phyloP scores from a whole-genome alignment of 2,329 filamentous ascomycete genomes.

The Knufia petricola region DNA sequence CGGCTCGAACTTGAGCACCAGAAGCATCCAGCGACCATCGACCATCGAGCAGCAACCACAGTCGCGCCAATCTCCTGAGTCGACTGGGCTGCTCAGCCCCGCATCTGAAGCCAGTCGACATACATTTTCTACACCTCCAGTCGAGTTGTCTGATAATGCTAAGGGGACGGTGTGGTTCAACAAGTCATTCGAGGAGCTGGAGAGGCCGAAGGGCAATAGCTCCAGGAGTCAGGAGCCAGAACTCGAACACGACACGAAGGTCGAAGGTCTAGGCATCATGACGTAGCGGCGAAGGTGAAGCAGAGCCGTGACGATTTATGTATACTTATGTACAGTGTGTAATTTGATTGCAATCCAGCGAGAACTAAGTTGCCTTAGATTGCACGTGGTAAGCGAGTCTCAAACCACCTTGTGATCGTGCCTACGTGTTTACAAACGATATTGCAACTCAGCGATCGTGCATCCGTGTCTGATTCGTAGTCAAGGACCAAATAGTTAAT shows the following conservation, averaged over 20 bases:
- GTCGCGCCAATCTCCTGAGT: neutral
- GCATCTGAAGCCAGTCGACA: neutral
- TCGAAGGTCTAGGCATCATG: neutral
- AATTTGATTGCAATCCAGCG: neutral
- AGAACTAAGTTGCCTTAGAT: too few relatives aligned
- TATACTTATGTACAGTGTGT: neutral
- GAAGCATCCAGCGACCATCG: neutral
- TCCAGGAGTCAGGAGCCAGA: neutral
- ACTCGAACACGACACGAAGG: neutral
- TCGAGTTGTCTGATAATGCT: neutral
- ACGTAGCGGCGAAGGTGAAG: neutral
- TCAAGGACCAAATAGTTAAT: too few relatives aligned
- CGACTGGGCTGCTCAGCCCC: neutral
- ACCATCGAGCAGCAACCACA: neutral
- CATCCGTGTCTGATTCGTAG: too few relatives aligned
- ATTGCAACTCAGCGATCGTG: too few relatives aligned
- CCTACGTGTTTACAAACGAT: too few relatives aligned
- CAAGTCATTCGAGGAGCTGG: constrained; percentile 1
- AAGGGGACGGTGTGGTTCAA: constrained; percentile 7
- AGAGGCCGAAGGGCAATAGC: neutral
- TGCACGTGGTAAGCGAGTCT: too few relatives aligned
- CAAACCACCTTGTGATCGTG: too few relatives aligned
- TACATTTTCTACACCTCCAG: neutral
- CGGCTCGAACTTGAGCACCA: neutral
- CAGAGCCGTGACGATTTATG: neutral